A percentile compares a stretch with the other conserved stretches of the same genome.
Evolutionary conservation across 495 filamentous ascomycete genomes (phyloP).

Genomic region (Trichoderma virens): DNA sequence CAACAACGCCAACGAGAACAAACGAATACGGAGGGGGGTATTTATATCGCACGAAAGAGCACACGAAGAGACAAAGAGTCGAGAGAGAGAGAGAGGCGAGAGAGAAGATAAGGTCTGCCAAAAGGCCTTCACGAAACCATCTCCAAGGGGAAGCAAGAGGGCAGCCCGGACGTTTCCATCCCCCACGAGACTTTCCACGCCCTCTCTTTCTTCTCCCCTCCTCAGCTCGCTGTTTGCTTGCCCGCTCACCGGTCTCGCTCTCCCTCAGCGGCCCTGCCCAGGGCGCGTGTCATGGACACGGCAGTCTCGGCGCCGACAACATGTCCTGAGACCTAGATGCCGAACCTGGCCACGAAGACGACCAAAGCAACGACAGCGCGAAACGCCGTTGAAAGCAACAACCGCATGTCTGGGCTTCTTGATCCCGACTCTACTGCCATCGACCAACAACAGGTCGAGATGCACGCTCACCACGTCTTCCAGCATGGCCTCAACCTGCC

Average conservation of each 20-base stretch:
- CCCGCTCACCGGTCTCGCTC: not conserved
- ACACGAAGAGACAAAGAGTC: not conserved
- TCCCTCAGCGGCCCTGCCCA: not conserved
- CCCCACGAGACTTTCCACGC: not conserved
- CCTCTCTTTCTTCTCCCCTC: not conserved
- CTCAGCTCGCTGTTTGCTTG: not conserved
- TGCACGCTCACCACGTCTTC: constrained; percentile 28
- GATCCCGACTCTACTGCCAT: constrained; percentile 34
- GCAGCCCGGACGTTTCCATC: not conserved
- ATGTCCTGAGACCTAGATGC: not conserved
- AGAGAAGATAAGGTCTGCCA: not conserved
- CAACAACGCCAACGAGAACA: not conserved
- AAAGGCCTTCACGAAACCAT: not conserved
- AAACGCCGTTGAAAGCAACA: not conserved
- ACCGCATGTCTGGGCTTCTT: constrained; percentile 16
- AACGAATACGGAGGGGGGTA: not conserved
- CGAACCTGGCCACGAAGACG: not conserved
- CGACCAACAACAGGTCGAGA: constrained; percentile 41
- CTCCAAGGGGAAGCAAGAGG: not conserved
- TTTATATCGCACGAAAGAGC: too few relatives aligned
- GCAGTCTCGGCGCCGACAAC: not conserved
- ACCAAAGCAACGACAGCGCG: not conserved
- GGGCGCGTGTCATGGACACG: not conserved
- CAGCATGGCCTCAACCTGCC: constrained; percentile 33
- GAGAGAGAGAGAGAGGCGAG: not conserved